These are phyloP conservation scores for Pseudogymnoascus pannorum DNA, from an alignment of 2,329 filamentous ascomycete species.

Conservation along the genomic window DNA sequence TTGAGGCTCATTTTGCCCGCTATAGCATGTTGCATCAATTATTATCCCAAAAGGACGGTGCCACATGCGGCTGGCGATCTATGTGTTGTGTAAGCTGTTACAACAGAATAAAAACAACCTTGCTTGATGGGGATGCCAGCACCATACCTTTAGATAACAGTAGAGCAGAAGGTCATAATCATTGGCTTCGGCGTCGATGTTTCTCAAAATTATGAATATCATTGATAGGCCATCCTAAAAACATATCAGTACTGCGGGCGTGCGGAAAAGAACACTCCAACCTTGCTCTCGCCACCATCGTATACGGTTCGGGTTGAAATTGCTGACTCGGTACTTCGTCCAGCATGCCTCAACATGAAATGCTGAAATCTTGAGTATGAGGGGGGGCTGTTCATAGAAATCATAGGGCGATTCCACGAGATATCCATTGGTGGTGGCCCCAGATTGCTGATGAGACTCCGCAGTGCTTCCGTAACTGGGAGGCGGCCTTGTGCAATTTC, in stretches of 20 bases:
- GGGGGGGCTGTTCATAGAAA: conserved; percentile 56
- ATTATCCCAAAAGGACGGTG: conserved; percentile 61
- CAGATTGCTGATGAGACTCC: conserved; percentile 57
- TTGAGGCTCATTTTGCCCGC: conserved; percentile 57
- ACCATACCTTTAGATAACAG: conserved; percentile 56
- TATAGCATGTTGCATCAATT: conserved; percentile 64
- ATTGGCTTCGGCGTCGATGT: conserved; percentile 58
- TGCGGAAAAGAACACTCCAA: conserved; percentile 21
- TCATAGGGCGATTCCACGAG: conserved; percentile 60
- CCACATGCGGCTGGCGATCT: conserved; percentile 65
- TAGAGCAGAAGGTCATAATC: conserved; percentile 61
- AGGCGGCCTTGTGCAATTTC: conserved; percentile 46
- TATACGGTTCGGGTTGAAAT: conserved; percentile 59
- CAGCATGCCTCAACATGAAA: conserved; percentile 65
- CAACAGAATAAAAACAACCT: not conserved
- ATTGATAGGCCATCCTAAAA: conserved; percentile 56
- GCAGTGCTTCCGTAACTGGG: conserved; percentile 52
- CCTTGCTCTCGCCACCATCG: conserved; percentile 64
- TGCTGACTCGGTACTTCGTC: conserved; percentile 57
- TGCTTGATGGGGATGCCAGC: not conserved
- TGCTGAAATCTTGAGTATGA: conserved; percentile 63
- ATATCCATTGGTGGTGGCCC: conserved; percentile 61
- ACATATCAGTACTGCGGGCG: conserved; percentile 12
- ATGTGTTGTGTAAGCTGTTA: conserved; percentile 11
- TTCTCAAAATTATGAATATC: conserved; percentile 60